Conservation (phyloP, 345 rosid species). For the Dimocarpus longan region DNA sequence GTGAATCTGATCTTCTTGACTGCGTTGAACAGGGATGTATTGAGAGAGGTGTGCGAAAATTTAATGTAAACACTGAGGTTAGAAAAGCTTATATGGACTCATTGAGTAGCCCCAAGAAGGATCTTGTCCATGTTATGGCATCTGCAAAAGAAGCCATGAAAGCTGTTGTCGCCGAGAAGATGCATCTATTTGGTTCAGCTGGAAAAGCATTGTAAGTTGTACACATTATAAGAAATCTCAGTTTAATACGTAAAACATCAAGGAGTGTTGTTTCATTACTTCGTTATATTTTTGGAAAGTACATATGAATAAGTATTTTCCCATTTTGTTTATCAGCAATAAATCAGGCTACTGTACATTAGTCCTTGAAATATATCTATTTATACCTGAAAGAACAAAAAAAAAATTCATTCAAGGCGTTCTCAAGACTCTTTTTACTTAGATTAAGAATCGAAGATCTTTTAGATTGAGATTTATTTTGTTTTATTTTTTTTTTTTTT, state of each 20-base stretch:
- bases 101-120: constrained; percentile 54
- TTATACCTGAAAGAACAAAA: not conserved
- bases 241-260: not conserved
- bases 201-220: constrained; percentile 63
- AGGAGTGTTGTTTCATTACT: not conserved
- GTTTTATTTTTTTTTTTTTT: no score
- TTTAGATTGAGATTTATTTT: no score
- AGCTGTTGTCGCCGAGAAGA: constrained; percentile 76
- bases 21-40: constrained; percentile 59
- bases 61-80: constrained; percentile 91
- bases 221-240: not conserved
- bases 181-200: constrained; percentile 81
- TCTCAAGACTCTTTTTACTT: not conserved
- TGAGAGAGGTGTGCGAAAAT: constrained; percentile 78
- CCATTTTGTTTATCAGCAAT: not conserved
- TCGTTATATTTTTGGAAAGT: not conserved
- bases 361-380: not conserved
- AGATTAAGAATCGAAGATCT: no score
- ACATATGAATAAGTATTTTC: not conserved
- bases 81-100: constrained; percentile 82
- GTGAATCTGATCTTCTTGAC: constrained; percentile 5
- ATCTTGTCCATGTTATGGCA: constrained; percentile 74
- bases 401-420: not conserved
- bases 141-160: constrained; percentile 84
- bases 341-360: not conserved